Evolutionary conservation across 2,329 filamentous ascomycete genomes (phyloP).

Genomic region (Rutstroemia sp.): DNA sequence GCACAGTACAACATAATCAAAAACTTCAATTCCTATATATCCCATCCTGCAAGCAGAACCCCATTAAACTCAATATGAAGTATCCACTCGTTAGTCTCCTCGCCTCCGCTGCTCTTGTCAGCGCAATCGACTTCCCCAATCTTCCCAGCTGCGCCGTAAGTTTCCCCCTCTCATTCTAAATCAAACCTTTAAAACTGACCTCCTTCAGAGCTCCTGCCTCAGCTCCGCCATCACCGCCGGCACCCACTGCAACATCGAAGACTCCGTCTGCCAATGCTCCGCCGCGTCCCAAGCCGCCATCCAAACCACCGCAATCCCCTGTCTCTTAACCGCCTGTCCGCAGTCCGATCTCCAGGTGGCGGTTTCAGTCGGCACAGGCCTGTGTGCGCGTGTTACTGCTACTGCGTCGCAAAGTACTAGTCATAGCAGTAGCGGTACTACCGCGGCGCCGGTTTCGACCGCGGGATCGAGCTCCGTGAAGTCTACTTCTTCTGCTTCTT

Average conservation of each 20-base stretch:
- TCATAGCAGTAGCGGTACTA: not conserved
- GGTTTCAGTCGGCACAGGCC: slow-evolving; percentile 27
- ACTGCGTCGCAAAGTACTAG: not conserved
- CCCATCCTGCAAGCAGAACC: no score
- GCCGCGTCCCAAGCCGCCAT: slow-evolving; percentile 20
- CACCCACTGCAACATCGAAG: slow-evolving; percentile 31
- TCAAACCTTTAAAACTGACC: not conserved
- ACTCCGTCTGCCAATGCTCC: slow-evolving; percentile 34
- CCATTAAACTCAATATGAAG: slow-evolving; percentile 34
- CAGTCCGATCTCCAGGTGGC: slow-evolving; percentile 25
- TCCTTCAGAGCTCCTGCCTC: slow-evolving; percentile 28
- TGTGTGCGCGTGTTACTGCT: slow-evolving; percentile 29
- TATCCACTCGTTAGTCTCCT: slow-evolving; percentile 28
- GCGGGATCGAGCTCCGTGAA: not conserved
- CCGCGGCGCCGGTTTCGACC: not conserved
- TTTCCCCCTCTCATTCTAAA: slow-evolving; percentile 9
- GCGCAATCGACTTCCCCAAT: slow-evolving; percentile 33
- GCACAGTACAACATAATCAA: not conserved
- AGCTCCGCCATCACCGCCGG: slow-evolving; percentile 29
- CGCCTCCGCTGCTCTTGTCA: slow-evolving; percentile 31
- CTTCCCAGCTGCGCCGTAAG: slow-evolving; percentile 37
- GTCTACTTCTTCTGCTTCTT: not conserved
- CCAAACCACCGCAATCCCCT: slow-evolving; percentile 27
- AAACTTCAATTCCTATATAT: not conserved
- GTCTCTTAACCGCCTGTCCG: slow-evolving; percentile 31